Evolutionary conservation across 2,329 filamentous ascomycete genomes (phyloP), one percentile per base, ranked within the genome.

Genomic region (Colletotrichum falcatum): DNA sequence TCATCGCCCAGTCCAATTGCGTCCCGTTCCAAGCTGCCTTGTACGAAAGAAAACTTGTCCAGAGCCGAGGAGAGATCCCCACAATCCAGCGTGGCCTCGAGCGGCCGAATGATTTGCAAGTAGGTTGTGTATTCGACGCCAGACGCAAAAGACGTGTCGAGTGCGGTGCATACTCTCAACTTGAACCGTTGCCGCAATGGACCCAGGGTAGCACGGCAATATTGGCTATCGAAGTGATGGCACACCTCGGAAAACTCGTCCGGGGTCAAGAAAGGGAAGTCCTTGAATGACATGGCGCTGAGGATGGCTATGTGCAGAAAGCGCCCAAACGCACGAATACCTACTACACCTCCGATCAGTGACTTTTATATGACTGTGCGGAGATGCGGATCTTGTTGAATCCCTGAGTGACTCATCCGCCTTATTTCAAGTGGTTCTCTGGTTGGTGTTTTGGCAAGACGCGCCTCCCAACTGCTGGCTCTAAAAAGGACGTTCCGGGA

Each of bases 241-340:
- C 91, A 93, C 65, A 86, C 88, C 76, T 89, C 85, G 63, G 87
- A 80, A 73, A 94, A 94, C 76, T 93, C 91, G 49, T 88, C 85
- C 14, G 81, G 76, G 14, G 81, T 86, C 35, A 94, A 84, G 69
- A 86, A 88, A 8, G 91, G 91, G 76, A 91, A 94, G 61, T 84
- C 81, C 68, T 79, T 74, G 75, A 88, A 86, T 16, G 54, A 28
- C 68, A 71, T 71, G 42, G 2, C 35, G 35, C 35, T 5, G n/a
- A 39, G 11, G 23, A n/a, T 53, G 16, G 39, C 12, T 37, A 33
- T 14, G 37, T 20, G 42, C 11, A 30, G 54, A 37, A 23, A 39
- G 16, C 14, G 4, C 39, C n/a, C n/a, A 39, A 39, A 18, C 11
- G 23, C 26, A n/a, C 7, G 46, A 35, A 54, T 14, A 35, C 1